Evolutionary conservation across 257 asterid species (phyloP).

Genomic region (Craterostigma plantagineum): DNA sequence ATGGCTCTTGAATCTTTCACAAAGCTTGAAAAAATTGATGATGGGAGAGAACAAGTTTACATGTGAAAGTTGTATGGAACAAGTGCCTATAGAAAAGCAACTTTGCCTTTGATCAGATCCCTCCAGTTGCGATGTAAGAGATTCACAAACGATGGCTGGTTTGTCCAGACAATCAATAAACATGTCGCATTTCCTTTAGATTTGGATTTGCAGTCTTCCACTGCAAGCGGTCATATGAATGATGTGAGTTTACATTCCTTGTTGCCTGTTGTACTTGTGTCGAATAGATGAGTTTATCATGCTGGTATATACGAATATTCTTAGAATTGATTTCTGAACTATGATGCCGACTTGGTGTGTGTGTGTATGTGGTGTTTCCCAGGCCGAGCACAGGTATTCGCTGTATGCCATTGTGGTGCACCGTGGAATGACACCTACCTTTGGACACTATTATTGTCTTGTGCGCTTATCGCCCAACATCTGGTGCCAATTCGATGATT

Average conservation of each 20-base stretch:
- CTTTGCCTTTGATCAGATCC: slow-evolving; percentile 51
- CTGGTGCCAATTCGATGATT: slow-evolving; percentile 85
- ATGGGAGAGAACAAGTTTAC: slow-evolving; percentile 58
- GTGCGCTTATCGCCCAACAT: slow-evolving; percentile 37
- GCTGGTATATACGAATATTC: no score
- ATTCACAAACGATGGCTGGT: slow-evolving; percentile 60
- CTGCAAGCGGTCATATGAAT: slow-evolving; percentile 14
- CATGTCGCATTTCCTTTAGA: slow-evolving; percentile 58
- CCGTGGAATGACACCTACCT: slow-evolving; percentile 44
- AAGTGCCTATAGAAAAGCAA: slow-evolving; percentile 64
- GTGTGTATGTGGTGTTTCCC: slow-evolving; percentile 10
- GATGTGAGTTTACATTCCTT: slow-evolving; percentile 24
- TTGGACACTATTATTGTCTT: slow-evolving; percentile 81
- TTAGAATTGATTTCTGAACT: neutral
- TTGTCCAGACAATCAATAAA: slow-evolving; percentile 67
- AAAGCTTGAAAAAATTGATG: slow-evolving; percentile 70
- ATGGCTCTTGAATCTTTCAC: slow-evolving; percentile 79
- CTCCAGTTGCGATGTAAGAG: slow-evolving; percentile 76
- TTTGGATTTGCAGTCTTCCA: slow-evolving; percentile 53
- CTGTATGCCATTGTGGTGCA: slow-evolving; percentile 83
- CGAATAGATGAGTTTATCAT: no score
- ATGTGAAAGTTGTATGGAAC: slow-evolving; percentile 69
- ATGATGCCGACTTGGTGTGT: slow-evolving; percentile 5
- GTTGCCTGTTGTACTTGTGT: neutral
- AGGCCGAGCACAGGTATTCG: slow-evolving; percentile 45